Conservation (phyloP, 495 filamentous ascomycete genomes). For the Aspergillus leporis region DNA sequence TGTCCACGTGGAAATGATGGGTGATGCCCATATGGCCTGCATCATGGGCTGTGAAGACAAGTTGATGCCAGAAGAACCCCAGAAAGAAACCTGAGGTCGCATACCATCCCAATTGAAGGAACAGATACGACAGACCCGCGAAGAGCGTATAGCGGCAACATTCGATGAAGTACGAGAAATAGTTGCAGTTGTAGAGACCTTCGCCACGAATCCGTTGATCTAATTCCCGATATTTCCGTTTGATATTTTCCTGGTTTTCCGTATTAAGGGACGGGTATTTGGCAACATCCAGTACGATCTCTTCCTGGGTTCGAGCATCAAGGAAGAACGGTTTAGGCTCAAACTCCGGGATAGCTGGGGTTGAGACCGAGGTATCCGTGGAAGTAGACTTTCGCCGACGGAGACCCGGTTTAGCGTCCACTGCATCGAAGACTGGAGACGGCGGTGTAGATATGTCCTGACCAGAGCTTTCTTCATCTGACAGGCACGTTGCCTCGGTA, state of each 20-base stretch:
- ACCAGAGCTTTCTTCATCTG: constrained; percentile 45
- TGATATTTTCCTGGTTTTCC: constrained; percentile 74
- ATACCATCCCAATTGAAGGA: constrained; percentile 74
- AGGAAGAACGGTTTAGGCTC: constrained; percentile 60
- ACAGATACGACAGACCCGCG: constrained; percentile 62
- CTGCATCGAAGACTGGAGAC: constrained; percentile 67
- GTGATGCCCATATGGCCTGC: constrained; percentile 98
- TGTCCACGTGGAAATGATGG: constrained; percentile 79
- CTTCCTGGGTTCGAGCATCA: constrained; percentile 71
- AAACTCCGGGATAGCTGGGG: constrained; percentile 25
- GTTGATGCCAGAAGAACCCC: constrained; percentile 90
- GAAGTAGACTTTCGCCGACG: constrained; percentile 32
- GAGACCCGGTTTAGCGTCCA: constrained; percentile 36
- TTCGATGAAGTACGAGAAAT: constrained; percentile 78
- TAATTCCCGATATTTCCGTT: constrained; percentile 76
- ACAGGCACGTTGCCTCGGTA: constrained; percentile 33
- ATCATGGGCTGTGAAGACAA: constrained; percentile 94
- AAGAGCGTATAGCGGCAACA: constrained; percentile 71
- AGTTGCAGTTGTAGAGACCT: constrained; percentile 84
- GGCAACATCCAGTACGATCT: constrained; percentile 72
- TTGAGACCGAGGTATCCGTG: constrained; percentile 39
- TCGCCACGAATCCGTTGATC: constrained; percentile 68
- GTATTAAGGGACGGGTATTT: constrained; percentile 82
- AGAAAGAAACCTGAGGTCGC: constrained; percentile 70
- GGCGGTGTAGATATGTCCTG: constrained; percentile 47